Base-by-base conservation (phyloP, 805 yeast genomes). In the Kodamaea nitidulidarum region DNA sequence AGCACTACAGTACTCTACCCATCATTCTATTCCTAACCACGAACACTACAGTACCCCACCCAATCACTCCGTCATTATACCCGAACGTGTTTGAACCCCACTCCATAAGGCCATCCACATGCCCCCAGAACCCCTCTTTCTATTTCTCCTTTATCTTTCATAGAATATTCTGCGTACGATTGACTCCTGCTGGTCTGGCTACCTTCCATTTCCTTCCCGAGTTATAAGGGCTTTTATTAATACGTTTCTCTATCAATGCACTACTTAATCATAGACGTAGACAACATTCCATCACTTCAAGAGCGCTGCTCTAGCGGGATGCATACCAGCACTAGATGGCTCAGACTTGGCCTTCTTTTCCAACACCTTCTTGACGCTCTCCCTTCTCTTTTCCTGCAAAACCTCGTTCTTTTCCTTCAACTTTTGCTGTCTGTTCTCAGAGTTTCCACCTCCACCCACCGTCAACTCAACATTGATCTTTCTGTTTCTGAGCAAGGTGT, bases 401-500 rank as follows among this genome's bases (percentile, higher is more conserved):
- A 81, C 81, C 32, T 76, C 82, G 58, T 91, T 91, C 70, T 91
- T 91, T 35, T 74, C 76, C 54, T 78, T 77, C 50, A 93, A 72
- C 62, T 93, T 93, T 40, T 76, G 39, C 26, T 77, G 51, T 54
- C 95, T 67, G 30, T 67, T 71, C 42, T 73, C 66, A 7, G 95
- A 80, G 58, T 91, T 91, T 41, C 97, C 97, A 35, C 98, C 98
- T 30, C 98, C 98, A 41, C 98, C 98, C 36, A 88, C 98, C 2
- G 98, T 93, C 51, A 93, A 72, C 60, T 93, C 98, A 25, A 93
- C 97, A 55, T 93, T 93, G 54, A 93, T 90, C 58, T 81, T 87
- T 49, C 96, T 73, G 32, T 75, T 72, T 41, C 77, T 73, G 47
- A 91, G 57, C 7, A 67, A 52, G 3, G 91, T 72, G 61, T 87